These are phyloP conservation scores for Cucurbita pepo DNA, from an alignment of 306 rosid species.

Conservation along the genomic window DNA sequence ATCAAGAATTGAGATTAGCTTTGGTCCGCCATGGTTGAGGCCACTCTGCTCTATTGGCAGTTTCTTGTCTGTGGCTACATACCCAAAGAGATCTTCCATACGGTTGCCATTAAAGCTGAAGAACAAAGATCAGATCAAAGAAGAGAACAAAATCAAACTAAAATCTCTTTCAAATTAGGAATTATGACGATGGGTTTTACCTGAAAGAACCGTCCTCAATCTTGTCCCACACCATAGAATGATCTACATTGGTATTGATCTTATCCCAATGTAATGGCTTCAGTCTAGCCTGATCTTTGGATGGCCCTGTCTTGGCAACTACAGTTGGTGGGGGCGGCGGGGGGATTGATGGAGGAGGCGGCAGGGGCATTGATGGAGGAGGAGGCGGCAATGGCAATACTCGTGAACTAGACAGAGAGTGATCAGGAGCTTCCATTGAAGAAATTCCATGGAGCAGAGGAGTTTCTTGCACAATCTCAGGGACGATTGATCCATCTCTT, in stretches of 20 bases:
- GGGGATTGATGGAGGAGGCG: not conserved
- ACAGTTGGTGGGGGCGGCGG: slow-evolving; percentile 11
- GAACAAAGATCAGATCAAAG: not conserved
- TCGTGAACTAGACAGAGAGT: slow-evolving; percentile 8
- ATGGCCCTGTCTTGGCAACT: not conserved
- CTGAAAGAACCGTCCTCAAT: slow-evolving; percentile 55
- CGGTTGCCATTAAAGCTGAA: slow-evolving; percentile 62
- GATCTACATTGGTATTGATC: slow-evolving; percentile 62
- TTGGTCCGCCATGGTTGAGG: slow-evolving; percentile 16
- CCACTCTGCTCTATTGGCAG: slow-evolving; percentile 18
- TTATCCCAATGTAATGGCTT: slow-evolving; percentile 94
- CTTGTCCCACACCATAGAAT: slow-evolving; percentile 71
- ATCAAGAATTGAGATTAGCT: slow-evolving; percentile 51
- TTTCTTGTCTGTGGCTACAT: slow-evolving; percentile 18
- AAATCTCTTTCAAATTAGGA: no score
- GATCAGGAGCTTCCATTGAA: slow-evolving; percentile 18
- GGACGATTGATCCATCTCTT: no score
- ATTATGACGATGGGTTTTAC: slow-evolving; percentile 14
- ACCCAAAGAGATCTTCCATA: slow-evolving; percentile 70
- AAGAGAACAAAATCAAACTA: not conserved
- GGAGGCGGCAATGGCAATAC: not conserved
- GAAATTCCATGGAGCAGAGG: slow-evolving; percentile 15
- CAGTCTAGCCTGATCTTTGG: slow-evolving; percentile 20
- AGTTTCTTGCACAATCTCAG: no score
- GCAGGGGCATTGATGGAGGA: no score